These are phyloP conservation scores for Colletotrichum sp. DNA, from an alignment of 2,329 filamentous ascomycete genomes.

Conservation along the genomic window DNA sequence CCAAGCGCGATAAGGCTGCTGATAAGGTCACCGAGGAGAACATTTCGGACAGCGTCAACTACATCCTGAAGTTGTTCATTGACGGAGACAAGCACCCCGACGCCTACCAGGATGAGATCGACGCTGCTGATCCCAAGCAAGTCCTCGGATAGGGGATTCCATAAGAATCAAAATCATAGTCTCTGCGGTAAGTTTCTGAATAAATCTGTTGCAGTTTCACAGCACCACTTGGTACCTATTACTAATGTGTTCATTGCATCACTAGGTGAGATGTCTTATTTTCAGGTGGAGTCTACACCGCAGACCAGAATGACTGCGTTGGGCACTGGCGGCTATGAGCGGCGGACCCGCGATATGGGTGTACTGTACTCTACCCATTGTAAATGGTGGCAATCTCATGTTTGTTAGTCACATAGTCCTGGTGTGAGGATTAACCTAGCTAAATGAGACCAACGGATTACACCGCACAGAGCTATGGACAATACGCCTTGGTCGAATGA, in stretches of 20 bases:
- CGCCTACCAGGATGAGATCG: not conserved
- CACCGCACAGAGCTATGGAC: not conserved
- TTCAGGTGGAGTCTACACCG: not conserved
- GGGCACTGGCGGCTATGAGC: not conserved
- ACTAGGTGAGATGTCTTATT: not conserved
- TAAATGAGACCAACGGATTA: not conserved
- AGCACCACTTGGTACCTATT: not conserved
- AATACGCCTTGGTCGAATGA: slow-evolving; percentile 24
- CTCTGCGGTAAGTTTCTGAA: not conserved
- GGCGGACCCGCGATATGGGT: not conserved
- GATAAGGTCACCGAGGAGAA: not conserved
- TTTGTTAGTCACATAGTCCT: not conserved
- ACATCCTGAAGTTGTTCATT: not conserved
- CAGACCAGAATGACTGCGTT: not conserved
- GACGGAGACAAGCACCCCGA: not conserved
- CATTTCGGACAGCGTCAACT: slow-evolving; percentile 1
- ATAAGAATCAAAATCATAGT: not conserved
- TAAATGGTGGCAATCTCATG: not conserved
- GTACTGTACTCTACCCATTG: not conserved
- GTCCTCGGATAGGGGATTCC: not conserved
- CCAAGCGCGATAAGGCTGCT: not conserved
- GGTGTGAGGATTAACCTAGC: not conserved
- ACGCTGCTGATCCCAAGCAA: not conserved
- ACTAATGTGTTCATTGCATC: not conserved
- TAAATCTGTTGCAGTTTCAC: not conserved